Conservation (phyloP, 768 basidiomycete species). For the Mycena rebaudengoi region DNA sequence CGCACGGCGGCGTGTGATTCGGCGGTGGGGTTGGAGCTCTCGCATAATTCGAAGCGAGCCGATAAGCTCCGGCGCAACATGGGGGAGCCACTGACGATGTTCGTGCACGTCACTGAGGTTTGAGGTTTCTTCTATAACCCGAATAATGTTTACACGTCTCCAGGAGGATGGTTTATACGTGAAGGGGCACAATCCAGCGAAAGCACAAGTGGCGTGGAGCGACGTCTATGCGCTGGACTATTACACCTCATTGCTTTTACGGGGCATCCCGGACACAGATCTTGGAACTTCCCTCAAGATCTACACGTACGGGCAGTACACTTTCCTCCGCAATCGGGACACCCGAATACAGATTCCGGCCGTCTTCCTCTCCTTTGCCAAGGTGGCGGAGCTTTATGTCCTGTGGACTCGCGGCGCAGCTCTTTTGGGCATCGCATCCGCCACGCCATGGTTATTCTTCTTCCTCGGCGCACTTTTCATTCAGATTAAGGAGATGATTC, state of each 20-base stretch:
- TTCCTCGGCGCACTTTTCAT: constrained; percentile 18
- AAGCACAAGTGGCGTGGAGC: constrained; percentile 2
- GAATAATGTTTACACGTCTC: background rate
- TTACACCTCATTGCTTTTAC: constrained; percentile 25
- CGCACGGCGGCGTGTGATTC: constrained; percentile 29
- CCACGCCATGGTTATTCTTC: constrained; percentile 33
- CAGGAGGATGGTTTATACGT: background rate
- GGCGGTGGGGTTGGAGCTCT: constrained; percentile 35
- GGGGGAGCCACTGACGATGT: constrained; percentile 23
- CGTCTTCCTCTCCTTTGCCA: constrained; percentile 22
- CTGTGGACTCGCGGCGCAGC: constrained; percentile 20
- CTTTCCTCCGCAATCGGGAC: constrained; percentile 14
- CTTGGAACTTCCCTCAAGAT: constrained; percentile 20
- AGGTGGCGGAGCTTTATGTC: constrained; percentile 30
- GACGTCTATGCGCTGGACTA: constrained; percentile 37
- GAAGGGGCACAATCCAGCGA: background rate
- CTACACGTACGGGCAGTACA: constrained; percentile 25
- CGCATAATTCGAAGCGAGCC: constrained; percentile 9
- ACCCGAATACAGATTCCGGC: constrained; percentile 9
- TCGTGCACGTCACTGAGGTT: constrained; percentile 7
- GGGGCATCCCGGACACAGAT: constrained; percentile 24
- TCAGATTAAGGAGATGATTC: constrained; percentile 13
- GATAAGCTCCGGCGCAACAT: constrained; percentile 15
- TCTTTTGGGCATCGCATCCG: constrained; percentile 15
- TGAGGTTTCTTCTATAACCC: background rate